phyloP scores from a whole-genome alignment of 805 yeast species.

The Yamadazyma philogaea region DNA sequence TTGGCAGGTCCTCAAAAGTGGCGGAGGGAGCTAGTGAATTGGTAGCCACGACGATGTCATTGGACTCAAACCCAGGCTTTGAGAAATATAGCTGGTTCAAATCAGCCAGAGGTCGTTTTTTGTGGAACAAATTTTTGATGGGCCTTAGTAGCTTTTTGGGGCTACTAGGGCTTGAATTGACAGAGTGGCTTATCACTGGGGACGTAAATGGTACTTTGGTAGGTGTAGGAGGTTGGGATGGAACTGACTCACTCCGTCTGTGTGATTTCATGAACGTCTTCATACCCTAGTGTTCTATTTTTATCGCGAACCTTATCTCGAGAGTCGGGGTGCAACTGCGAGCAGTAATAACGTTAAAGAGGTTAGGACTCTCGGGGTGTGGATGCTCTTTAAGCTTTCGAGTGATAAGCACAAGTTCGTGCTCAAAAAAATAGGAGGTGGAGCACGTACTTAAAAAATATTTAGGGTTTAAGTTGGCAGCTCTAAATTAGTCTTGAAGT shows the following conservation, averaged over 20 bases:
- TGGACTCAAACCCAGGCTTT: background rate
- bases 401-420: too few species aligned
- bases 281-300: constrained; percentile 15
- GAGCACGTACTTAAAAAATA: background rate
- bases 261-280: constrained; percentile 30
- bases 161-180: constrained; percentile 19
- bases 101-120: constrained; percentile 11
- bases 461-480: background rate
- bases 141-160: constrained; percentile 40
- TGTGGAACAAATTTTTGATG: constrained; percentile 29
- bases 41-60: background rate
- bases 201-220: constrained; percentile 21
- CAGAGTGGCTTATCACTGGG: constrained; percentile 17
- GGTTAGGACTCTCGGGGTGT: background rate
- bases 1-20: background rate
- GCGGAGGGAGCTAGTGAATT: background rate
- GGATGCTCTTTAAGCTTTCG: too few species aligned
- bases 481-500: background rate
- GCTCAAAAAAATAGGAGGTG: too few species aligned
- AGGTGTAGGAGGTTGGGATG: constrained; percentile 4
- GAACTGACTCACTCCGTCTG: constrained; percentile 15
- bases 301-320: constrained; percentile 6
- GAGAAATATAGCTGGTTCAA: constrained; percentile 3
- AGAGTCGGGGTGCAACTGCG: constrained; percentile 1
- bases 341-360: background rate